phyloP scores from a whole-genome alignment of 2,329 filamentous ascomycete genomes.

The Colletotrichum noveboracense region DNA sequence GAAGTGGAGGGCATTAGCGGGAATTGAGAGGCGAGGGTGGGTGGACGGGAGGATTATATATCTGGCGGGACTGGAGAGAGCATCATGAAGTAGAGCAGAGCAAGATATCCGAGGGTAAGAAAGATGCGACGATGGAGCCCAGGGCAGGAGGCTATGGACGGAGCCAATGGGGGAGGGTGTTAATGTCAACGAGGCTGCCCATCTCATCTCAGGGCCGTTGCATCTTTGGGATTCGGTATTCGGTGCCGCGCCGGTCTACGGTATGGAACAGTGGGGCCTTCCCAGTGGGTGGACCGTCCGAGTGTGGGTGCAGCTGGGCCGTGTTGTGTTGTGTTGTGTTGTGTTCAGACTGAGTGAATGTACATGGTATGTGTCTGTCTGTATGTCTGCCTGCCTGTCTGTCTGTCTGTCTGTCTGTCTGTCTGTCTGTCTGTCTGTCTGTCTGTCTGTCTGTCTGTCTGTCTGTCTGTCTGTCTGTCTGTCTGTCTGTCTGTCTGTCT shows the following conservation, averaged over 20 bases:
- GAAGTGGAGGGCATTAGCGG: neutral
- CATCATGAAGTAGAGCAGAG: neutral
- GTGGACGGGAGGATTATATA: neutral
- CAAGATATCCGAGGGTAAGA: neutral
- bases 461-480: no score
- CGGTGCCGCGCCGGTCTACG: constrained; percentile 4
- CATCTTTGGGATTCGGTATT: constrained; percentile 14
- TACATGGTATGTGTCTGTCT: neutral
- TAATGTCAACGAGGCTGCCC: neutral
- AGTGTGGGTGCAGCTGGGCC: neutral
- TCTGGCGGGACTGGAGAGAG: neutral
- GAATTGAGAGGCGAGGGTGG: neutral
- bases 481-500: no score
- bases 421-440: no score
- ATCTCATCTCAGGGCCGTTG: neutral
- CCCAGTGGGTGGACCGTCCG: neutral
- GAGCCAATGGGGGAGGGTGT: neutral
- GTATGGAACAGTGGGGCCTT: neutral
- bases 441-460: no score
- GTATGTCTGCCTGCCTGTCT: no score
- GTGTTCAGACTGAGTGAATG: neutral
- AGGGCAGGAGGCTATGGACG: neutral
- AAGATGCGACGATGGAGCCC: neutral
- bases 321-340: neutral
- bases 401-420: no score